Percentiles rank a stretch among this genome's conserved stretches.
Conservation (phyloP, 2,329 filamentous ascomycete species). For the Tolypocladium paradoxum region DNA sequence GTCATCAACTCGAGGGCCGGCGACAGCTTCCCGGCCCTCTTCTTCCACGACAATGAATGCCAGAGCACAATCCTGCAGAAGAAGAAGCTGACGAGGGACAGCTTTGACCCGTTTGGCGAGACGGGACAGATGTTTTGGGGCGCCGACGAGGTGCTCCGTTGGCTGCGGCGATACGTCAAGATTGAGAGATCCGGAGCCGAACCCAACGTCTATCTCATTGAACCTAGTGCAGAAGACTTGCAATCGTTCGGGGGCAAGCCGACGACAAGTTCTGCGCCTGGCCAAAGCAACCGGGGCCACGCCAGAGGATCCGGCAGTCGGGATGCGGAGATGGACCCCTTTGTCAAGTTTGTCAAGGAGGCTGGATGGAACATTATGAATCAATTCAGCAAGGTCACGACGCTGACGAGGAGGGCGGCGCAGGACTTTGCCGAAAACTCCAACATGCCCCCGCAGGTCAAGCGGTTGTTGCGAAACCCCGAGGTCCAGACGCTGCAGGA, state of each 20-base stretch:
- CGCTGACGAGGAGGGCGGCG: constrained; percentile 83
- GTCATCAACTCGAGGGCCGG: constrained; percentile 87
- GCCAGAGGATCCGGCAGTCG: constrained; percentile 27
- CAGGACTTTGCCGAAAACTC: constrained; percentile 89
- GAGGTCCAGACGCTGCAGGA: constrained; percentile 93
- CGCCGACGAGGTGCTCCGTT: constrained; percentile 85
- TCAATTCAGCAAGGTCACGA: constrained; percentile 94
- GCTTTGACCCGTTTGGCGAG: constrained; percentile 82
- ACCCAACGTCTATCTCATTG: constrained; percentile 81
- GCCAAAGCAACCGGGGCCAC: constrained; percentile 13
- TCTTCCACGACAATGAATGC: constrained; percentile 97
- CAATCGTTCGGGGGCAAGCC: constrained; percentile 63
- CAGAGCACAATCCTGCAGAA: constrained; percentile 91
- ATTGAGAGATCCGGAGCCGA: constrained; percentile 80
- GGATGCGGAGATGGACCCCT: constrained; percentile 79
- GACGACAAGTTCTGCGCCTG: constrained; percentile 27
- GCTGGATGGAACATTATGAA: constrained; percentile 94
- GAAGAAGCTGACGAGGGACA: constrained; percentile 72
- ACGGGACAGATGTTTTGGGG: constrained; percentile 91
- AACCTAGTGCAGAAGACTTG: constrained; percentile 77
- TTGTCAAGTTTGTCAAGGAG: constrained; percentile 89
- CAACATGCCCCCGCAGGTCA: constrained; percentile 78
- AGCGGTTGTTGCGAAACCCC: constrained; percentile 74
- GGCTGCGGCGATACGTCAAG: constrained; percentile 74
- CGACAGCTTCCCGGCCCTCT: constrained; percentile 88